phyloP scores from a whole-genome alignment of 352 stramenopile species.

The Phytophthora pseudosyringae region DNA sequence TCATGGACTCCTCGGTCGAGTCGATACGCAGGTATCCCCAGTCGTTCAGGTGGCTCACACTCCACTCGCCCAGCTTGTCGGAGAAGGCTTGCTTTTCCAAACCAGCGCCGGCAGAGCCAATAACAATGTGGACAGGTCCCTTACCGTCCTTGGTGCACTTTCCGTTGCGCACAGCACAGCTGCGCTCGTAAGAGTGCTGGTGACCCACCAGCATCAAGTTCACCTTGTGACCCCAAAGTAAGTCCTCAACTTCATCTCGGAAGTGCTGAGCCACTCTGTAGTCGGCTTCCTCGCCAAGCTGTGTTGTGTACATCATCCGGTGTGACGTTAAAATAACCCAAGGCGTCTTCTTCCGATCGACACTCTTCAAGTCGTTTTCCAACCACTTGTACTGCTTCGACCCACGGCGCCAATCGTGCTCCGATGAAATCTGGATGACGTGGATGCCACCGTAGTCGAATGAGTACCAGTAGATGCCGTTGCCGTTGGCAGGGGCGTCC shows the following conservation, averaged over 20 bases:
- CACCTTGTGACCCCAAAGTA: slow-evolving; percentile 89
- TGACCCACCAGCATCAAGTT: slow-evolving; percentile 93
- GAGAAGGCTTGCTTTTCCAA: slow-evolving; percentile 77
- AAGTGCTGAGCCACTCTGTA: slow-evolving; percentile 79
- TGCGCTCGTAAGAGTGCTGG: slow-evolving; percentile 93
- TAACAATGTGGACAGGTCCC: slow-evolving; percentile 87
- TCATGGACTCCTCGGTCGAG: slow-evolving; percentile 70
- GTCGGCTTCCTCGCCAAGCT: slow-evolving; percentile 71
- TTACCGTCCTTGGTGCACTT: slow-evolving; percentile 76
- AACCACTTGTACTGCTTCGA: slow-evolving; percentile 92
- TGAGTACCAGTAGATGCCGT: slow-evolving; percentile 91
- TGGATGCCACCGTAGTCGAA: slow-evolving; percentile 91
- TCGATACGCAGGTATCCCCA: slow-evolving; percentile 78
- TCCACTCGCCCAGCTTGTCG: slow-evolving; percentile 74
- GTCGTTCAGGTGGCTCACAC: slow-evolving; percentile 79
- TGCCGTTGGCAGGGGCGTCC: slow-evolving; percentile 64
- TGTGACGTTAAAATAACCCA: slow-evolving; percentile 94
- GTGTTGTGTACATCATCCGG: slow-evolving; percentile 91
- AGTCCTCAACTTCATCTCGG: slow-evolving; percentile 89
- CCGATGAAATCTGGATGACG: slow-evolving; percentile 92
- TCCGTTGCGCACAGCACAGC: slow-evolving; percentile 78
- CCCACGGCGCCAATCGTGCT: slow-evolving; percentile 89
- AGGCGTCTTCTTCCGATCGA: slow-evolving; percentile 88
- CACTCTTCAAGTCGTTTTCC: slow-evolving; percentile 76
- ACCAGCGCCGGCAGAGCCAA: slow-evolving; percentile 83